Conservation (phyloP, 345 rosid species). For the Salix suchowensis region DNA sequence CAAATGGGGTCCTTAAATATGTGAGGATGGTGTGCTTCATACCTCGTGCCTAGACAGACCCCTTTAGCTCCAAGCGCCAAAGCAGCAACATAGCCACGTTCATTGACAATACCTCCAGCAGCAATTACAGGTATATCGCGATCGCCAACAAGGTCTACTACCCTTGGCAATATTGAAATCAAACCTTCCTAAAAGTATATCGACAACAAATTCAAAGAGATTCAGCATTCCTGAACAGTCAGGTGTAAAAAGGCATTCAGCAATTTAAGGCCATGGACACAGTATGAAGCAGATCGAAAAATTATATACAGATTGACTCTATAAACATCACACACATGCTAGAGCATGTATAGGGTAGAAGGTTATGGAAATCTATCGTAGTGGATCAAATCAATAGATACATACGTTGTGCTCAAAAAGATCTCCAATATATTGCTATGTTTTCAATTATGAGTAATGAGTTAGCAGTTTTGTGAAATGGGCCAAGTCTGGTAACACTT, state of each 20-base stretch:
- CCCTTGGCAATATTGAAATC: slow-evolving; percentile 70
- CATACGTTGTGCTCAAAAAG: too few relatives aligned
- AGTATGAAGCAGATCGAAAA: neutral
- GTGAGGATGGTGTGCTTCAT: neutral
- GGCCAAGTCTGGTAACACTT: too few relatives aligned
- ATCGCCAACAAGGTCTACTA: slow-evolving; percentile 60
- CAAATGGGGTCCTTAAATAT: too few relatives aligned
- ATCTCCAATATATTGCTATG: too few relatives aligned
- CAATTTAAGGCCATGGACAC: neutral
- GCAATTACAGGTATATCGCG: slow-evolving; percentile 69
- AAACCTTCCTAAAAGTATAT: slow-evolving; percentile 48
- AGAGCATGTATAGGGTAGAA: too few relatives aligned
- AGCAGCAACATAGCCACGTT: slow-evolving; percentile 83
- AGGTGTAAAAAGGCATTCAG: neutral
- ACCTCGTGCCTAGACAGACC: slow-evolving; percentile 86
- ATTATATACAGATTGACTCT: too few relatives aligned
- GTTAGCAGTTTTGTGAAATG: too few relatives aligned
- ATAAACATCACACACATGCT: too few relatives aligned
- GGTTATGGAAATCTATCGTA: too few relatives aligned
- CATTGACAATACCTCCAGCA: slow-evolving; percentile 77
- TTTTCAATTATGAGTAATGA: too few relatives aligned
- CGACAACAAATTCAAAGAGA: neutral
- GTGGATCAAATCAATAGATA: too few relatives aligned
- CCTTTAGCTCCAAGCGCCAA: slow-evolving; percentile 89
- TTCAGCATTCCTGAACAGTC: neutral